Base-by-base conservation (phyloP, 2,329 filamentous ascomycete species). In the Allantophomopsis cytisporea region DNA sequence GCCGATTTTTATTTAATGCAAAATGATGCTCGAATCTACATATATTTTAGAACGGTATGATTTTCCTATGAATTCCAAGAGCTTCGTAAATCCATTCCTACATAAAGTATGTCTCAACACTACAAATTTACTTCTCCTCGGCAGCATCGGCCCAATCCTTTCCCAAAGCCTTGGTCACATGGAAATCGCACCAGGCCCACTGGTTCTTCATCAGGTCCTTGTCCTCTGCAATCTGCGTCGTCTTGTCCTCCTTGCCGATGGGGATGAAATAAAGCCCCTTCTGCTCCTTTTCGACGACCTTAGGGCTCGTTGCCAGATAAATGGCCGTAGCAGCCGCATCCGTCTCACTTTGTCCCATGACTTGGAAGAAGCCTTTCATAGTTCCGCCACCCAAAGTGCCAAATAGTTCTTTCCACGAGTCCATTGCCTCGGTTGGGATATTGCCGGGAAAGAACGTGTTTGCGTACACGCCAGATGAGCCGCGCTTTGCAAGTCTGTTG, bases 261-360 rank as follows among this genome's bases (percentile, higher is more conserved):
- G 60, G 60, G 34, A 60, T 52, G 37, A 61, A 63, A 39, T 60
- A 63, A 33, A 47, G 47, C 1, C 58, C 60, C 23, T 50, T 50
- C 13, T 47, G 28, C 10, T 50, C 39, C 14, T 44, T 38, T 14
- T 43, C 41, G 11, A 34, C 38, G 5, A 59, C 45, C 12, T 53
- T 48, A 2, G 36, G 37, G 40, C 50, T 54, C 11, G 54, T 37
- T 14, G 51, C 50, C 23, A 58, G 42, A 47, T 51, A 59, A 23
- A 59, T 35, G 10, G 49, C 54, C 7, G 50, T 56, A 8, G 53
- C 47, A 32, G 54, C 55, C 16, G 46, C 56, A 37, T 58, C 54
- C 34, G 47, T 38, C 14, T 36, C 34, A 21, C 43, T 52, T 34
- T 58, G 54, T 1, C 55, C 53, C 15, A 48, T 36, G 13, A 46